Evolutionary conservation across 2,329 filamentous ascomycete species (phyloP).

Genomic region (Didymella segeticola): DNA sequence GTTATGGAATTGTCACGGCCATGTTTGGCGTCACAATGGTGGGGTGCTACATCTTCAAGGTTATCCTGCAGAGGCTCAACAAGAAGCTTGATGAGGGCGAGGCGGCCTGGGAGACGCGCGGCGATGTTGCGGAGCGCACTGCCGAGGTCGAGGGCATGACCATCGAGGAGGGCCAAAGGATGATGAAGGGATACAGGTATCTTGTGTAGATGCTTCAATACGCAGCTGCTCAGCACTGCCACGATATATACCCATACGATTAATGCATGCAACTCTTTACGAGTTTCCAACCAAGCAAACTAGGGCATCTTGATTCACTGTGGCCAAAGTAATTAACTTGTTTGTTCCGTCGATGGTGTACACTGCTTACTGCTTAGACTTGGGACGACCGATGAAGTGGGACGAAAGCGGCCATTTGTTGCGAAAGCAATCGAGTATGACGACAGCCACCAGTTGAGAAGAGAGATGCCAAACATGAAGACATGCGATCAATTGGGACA

Average conservation of each 20-base stretch:
- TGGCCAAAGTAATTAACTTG: too few species aligned
- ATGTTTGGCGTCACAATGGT: conserved; percentile 68
- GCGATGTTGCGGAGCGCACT: conserved; percentile 41
- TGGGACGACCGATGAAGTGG: too few species aligned
- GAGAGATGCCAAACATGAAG: too few species aligned
- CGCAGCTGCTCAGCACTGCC: not conserved
- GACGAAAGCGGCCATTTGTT: too few species aligned
- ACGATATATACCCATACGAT: conserved; percentile 6
- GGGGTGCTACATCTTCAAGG: conserved; percentile 53
- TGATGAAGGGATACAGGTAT: conserved; percentile 44
- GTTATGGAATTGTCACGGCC: conserved; percentile 68
- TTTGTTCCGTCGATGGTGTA: too few species aligned
- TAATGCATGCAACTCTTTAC: too few species aligned
- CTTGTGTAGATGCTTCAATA: conserved; percentile 33
- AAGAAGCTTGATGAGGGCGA: conserved; percentile 43
- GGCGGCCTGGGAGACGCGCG: conserved; percentile 35
- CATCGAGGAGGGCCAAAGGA: conserved; percentile 37
- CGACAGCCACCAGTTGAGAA: too few species aligned
- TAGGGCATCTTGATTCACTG: too few species aligned
- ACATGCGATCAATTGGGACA: too few species aligned
- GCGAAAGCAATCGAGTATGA: too few species aligned
- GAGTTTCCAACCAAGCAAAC: too few species aligned
- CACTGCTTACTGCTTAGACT: too few species aligned
- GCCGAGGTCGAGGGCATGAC: conserved; percentile 36
- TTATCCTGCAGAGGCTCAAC: conserved; percentile 38